phyloP scores from a whole-genome alignment of 2,329 filamentous ascomycete species.

The Fusarium sp. region DNA sequence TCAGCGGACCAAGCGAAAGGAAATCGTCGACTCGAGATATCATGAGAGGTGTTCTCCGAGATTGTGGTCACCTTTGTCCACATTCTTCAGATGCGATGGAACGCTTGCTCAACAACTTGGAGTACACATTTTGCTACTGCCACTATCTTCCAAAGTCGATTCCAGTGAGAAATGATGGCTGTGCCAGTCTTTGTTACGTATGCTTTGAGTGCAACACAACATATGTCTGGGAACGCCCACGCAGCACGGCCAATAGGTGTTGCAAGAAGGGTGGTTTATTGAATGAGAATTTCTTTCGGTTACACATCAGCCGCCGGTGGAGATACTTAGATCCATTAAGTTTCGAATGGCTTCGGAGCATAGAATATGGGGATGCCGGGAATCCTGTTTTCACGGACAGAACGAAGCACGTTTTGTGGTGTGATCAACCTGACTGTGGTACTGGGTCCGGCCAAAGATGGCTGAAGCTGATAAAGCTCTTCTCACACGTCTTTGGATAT shows the following conservation, averaged over 20 bases:
- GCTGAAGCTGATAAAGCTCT: not conserved
- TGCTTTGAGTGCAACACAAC: not conserved
- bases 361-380: not conserved
- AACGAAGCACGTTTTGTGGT: slow-evolving; percentile 4
- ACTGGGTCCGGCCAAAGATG: slow-evolving; percentile 1
- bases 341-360: not conserved
- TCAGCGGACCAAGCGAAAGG: not conserved
- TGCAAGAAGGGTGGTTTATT: not conserved
- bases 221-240: not conserved
- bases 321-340: not conserved
- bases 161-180: not conserved
- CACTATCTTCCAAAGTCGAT: too few species aligned
- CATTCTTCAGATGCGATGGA: not conserved
- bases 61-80: not conserved
- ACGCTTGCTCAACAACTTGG: not conserved
- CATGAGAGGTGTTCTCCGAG: not conserved
- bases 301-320: not conserved
- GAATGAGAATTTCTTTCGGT: not conserved
- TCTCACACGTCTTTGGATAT: not conserved
- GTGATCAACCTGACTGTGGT: not conserved
- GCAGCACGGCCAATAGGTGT: not conserved
- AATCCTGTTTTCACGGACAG: not conserved
- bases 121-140: not conserved
- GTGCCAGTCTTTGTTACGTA: not conserved
- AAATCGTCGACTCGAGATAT: not conserved